Base-by-base conservation (phyloP, 1,284 basidiomycete species). In the Leccinum subatratum region DNA sequence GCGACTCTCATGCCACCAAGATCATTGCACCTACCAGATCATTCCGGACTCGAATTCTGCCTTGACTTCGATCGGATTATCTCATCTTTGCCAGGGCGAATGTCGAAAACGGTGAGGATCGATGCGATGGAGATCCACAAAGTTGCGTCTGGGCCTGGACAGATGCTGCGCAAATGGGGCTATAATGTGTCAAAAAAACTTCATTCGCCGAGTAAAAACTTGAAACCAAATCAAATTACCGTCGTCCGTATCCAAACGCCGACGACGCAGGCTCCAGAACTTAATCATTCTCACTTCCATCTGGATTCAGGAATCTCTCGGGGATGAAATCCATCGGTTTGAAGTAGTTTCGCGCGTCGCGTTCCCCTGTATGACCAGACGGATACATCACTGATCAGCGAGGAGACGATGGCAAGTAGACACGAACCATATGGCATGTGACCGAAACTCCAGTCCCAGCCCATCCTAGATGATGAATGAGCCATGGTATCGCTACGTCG, bases 221-320 rank as follows among this genome's bases (percentile, higher is more conserved):
- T n/a, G n/a, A n/a, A 30, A 42, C 3, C 9, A 34, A 34, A 25
- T 59, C 14, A 22, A 68, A 45, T 69, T 62, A 75, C 80, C 81
- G 77, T 32, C 83, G 78, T 34, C 84, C 84, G 63, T 83, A 84
- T 2, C 83, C 83, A 67, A 85, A 85, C 11, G 81, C 78, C n/a
- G 76, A 71, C 3, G 79, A 79, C 4, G 78, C 74, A 2, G 80
- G 79, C 67, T 84, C 79, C 25, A 74, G 70, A 22, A 79, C 72
- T 1, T 77, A 74, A n/a, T 77, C 67, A 42, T 80, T 77, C 58
- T 75, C 74, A 4, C 68, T 72, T 61, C 73, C 74, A 61, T 77
- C 75, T 1, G 67, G 30, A 9, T 69, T 77, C 61, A 83, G 60
- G 72, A 82, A 84, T 39, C 83, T 75, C 28, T 82, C 81, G 2